phyloP scores from a whole-genome alignment of 495 filamentous ascomycete species.

The Tuber microsphaerosporum region DNA sequence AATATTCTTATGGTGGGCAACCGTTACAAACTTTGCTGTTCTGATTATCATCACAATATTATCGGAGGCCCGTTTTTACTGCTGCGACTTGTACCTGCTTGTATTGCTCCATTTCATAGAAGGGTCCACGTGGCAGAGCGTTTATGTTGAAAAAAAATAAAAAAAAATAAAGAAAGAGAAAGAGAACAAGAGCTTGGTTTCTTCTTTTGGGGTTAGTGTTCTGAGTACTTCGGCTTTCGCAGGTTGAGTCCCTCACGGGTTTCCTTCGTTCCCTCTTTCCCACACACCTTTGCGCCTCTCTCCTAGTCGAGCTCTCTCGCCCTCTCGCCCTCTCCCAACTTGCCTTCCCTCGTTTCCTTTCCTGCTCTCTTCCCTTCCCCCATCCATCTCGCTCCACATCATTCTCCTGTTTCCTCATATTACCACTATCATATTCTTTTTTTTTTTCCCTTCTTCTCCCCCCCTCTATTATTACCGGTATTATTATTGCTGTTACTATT shows the following conservation, averaged over 20 bases:
- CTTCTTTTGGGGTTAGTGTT: neutral
- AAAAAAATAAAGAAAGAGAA: neutral
- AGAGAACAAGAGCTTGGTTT: neutral
- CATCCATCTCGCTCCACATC: conserved; percentile 5
- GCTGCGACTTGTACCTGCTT: conserved; percentile 2
- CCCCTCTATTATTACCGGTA: neutral
- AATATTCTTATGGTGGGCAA: neutral
- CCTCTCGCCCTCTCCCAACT: neutral
- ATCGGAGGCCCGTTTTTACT: neutral
- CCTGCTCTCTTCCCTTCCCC: neutral
- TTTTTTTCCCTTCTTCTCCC: neutral
- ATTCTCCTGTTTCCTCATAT: neutral
- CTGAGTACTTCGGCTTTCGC: conserved; percentile 1
- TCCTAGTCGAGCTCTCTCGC: neutral
- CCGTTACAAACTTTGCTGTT: neutral
- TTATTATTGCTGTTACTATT: neutral
- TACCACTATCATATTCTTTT: neutral
- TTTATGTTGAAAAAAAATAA: conserved; percentile 3
- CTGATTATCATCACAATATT: neutral
- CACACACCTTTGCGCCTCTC: neutral
- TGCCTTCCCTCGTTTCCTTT: neutral
- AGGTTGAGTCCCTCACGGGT: conserved; percentile 3
- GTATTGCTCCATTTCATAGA: neutral
- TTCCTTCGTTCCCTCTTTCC: neutral
- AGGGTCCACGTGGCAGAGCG: conserved; percentile 3